These are phyloP conservation scores for Hypsizygus marmoreus DNA, from an alignment of 768 basidiomycete species.

Conservation along the genomic window DNA sequence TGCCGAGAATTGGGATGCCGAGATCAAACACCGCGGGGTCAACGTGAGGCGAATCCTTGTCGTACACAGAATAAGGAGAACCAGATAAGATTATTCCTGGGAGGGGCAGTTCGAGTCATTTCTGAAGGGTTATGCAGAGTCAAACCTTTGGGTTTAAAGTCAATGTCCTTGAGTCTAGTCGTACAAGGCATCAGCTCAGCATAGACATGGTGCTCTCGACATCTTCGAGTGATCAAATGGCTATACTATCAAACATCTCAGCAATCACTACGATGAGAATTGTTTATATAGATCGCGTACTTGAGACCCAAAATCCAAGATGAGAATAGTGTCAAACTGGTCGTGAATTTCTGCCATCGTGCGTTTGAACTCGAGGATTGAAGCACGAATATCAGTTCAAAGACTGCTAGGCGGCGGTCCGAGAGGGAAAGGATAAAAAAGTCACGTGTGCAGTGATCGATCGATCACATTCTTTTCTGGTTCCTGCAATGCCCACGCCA, in stretches of 20 bases:
- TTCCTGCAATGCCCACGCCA: too few species aligned
- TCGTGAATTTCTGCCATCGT: slow-evolving; percentile 88
- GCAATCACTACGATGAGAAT: slow-evolving; percentile 10
- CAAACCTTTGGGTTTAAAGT: slow-evolving; percentile 92
- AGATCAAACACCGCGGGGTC: slow-evolving; percentile 89
- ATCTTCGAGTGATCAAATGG: slow-evolving; percentile 95
- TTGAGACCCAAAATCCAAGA: slow-evolving; percentile 97
- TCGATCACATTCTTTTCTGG: too few species aligned
- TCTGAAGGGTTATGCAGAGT: too few species aligned
- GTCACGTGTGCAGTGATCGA: too few species aligned
- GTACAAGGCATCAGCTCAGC: slow-evolving; percentile 98
- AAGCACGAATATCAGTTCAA: too few species aligned
- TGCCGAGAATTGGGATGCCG: slow-evolving; percentile 91
- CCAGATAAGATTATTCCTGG: slow-evolving; percentile 94
- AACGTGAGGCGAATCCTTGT: slow-evolving; percentile 87
- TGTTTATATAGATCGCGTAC: slow-evolving; percentile 39
- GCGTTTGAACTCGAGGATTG: background rate
- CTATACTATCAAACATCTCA: slow-evolving; percentile 65
- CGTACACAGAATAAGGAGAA: slow-evolving; percentile 98
- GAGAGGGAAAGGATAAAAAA: background rate
- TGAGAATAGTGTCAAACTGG: slow-evolving; percentile 94
- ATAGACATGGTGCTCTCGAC: slow-evolving; percentile 96
- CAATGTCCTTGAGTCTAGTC: slow-evolving; percentile 80
- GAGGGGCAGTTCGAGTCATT: too few species aligned
- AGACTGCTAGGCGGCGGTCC: too few species aligned